Evolutionary conservation across 352 stramenopile genomes (phyloP).

Genomic region (Blastocystis sp.): DNA sequence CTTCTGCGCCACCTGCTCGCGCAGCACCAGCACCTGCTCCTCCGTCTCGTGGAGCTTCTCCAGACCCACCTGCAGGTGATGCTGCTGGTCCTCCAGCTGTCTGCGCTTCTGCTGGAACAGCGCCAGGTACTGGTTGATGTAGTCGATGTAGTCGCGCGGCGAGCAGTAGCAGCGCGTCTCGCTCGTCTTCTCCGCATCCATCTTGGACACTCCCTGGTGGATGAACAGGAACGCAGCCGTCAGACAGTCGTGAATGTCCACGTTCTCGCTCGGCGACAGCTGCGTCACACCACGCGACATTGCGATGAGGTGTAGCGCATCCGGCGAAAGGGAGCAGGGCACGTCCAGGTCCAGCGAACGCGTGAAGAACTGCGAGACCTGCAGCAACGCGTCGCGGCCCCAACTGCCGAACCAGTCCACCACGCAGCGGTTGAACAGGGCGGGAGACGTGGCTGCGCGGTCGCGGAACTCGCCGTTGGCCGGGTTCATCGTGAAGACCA

Average conservation of each 20-base stretch:
- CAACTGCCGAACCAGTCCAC: conserved; percentile 98
- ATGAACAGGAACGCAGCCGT: conserved; percentile 56
- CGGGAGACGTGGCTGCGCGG: conserved; percentile 93
- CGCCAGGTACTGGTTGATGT: conserved; percentile 76
- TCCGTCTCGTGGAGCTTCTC: conserved; percentile 92
- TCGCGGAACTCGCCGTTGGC: conserved; percentile 85
- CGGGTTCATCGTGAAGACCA: conserved; percentile 99
- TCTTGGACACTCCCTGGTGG: conserved; percentile 59
- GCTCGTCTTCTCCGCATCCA: conserved; percentile 20
- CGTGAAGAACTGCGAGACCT: conserved; percentile 93
- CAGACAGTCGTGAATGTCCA: conserved; percentile 51
- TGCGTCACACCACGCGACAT: conserved; percentile 62
- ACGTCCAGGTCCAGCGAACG: conserved; percentile 83
- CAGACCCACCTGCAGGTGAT: conserved; percentile 94
- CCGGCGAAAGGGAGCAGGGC: conserved; percentile 67
- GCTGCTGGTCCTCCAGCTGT: conserved; percentile 82
- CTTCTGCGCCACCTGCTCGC: conserved; percentile 62
- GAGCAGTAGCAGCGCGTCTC: conserved; percentile 64
- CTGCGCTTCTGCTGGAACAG: conserved; percentile 72
- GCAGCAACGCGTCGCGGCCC: conserved; percentile 87
- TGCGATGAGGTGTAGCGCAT: conserved; percentile 60
- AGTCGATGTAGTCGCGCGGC: conserved; percentile 79
- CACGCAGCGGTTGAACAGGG: conserved; percentile 89
- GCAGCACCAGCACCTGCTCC: conserved; percentile 82
- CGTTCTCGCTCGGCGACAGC: conserved; percentile 8